Evolutionary conservation across 2,329 filamentous ascomycete genomes (phyloP).

Genomic region (Cyphellophora europaea): DNA sequence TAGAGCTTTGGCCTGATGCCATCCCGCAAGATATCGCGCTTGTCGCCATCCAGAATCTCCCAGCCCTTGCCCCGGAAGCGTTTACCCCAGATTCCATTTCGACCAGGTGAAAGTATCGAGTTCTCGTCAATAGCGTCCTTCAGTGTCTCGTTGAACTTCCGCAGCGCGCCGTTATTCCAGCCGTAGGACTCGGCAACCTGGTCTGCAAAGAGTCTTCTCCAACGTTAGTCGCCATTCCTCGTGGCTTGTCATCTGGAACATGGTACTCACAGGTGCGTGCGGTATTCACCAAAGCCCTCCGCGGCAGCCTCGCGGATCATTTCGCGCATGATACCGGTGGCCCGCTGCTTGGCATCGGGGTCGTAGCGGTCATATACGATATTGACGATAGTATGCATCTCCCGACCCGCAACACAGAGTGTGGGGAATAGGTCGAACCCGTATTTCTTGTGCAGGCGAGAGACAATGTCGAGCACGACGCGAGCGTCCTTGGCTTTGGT

Average conservation of each 20-base stretch:
- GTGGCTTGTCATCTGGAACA: too few species aligned
- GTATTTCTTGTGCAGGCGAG: constrained; percentile 15
- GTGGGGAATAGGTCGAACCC: constrained; percentile 18
- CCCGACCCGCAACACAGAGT: constrained; percentile 18
- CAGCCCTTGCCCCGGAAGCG: constrained; percentile 10
- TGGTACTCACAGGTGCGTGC: constrained; percentile 39
- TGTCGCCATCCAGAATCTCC: constrained; percentile 13
- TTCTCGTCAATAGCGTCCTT: constrained; percentile 41
- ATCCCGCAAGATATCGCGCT: constrained; percentile 10
- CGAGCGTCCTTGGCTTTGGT: constrained; percentile 24
- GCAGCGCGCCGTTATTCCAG: constrained; percentile 31
- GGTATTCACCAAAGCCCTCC: constrained; percentile 36
- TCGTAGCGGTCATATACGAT: constrained; percentile 24
- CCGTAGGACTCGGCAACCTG: constrained; percentile 36
- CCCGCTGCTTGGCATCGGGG: constrained; percentile 17
- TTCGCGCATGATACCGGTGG: constrained; percentile 22
- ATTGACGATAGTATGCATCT: constrained; percentile 27
- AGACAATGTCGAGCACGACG: constrained; percentile 20
- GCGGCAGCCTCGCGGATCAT: constrained; percentile 30
- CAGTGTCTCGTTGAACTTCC: constrained; percentile 35
- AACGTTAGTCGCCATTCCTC: too few species aligned
- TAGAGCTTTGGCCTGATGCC: constrained; percentile 11
- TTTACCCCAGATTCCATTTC: constrained; percentile 34
- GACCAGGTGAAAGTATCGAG: constrained; percentile 37
- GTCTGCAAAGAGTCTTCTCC: constrained; percentile 36